A percentile compares a stretch with the other conserved stretches of the same genome.
Conservation (phyloP, 176 grass and related monocot species). For the Triticum timopheevii region DNA sequence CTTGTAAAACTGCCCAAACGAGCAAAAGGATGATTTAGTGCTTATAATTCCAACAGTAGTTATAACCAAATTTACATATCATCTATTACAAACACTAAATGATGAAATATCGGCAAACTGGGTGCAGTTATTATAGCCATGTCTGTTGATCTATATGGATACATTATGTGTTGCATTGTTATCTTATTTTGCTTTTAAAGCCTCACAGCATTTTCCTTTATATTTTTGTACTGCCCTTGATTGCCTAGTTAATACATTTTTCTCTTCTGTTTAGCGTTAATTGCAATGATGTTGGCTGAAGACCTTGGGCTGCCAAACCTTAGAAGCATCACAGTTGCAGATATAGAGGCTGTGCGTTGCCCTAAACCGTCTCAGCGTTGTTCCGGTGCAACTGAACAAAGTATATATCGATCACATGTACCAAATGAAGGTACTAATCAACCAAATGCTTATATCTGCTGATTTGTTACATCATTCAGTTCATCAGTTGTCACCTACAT, state of each 20-base stretch:
- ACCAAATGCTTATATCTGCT: constrained; percentile 15
- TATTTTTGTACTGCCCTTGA: not conserved
- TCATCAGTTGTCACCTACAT: constrained; percentile 10
- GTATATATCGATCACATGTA: not conserved
- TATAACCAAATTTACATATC: no score
- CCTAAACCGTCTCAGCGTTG: constrained; percentile 25
- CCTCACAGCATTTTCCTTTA: not conserved
- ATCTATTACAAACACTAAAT: not conserved
- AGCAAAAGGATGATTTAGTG: not conserved
- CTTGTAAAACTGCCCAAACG: not conserved
- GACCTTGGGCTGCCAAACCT: constrained; percentile 39
- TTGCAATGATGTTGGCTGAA: constrained; percentile 50
- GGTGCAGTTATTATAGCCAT: not conserved
- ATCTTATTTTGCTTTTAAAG: not conserved
- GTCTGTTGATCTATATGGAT: not conserved
- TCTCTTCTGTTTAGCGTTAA: constrained; percentile 47
- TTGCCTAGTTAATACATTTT: not conserved
- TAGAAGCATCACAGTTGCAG: constrained; percentile 35
- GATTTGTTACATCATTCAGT: not conserved
- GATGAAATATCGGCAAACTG: not conserved
- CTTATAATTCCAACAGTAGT: not conserved
- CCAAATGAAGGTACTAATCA: constrained; percentile 33
- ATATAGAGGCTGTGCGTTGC: constrained; percentile 22
- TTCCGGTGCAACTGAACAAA: constrained; percentile 25
- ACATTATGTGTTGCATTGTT: not conserved